Evolutionary conservation across 805 yeast species (phyloP).

Genomic region (Suhomyces sp.): DNA sequence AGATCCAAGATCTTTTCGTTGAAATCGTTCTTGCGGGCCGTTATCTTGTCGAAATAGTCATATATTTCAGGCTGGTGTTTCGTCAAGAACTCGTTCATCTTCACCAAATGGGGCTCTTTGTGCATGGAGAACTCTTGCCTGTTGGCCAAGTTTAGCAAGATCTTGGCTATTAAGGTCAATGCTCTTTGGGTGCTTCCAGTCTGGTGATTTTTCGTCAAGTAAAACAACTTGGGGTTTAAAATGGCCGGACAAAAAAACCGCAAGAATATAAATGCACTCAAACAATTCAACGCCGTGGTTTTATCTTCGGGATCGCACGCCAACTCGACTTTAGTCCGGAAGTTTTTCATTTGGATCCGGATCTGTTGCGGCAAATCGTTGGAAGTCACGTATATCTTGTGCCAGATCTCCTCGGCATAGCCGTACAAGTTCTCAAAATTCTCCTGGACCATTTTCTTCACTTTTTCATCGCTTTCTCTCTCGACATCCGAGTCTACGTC

Average conservation of each 20-base stretch:
- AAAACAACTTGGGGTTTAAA: constrained; percentile 82
- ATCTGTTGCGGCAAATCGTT: constrained; percentile 73
- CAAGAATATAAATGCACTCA: constrained; percentile 80
- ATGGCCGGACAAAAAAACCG: constrained; percentile 81
- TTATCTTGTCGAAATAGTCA: constrained; percentile 70
- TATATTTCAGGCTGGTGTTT: constrained; percentile 54
- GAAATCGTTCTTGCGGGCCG: constrained; percentile 67
- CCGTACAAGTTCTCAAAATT: constrained; percentile 49
- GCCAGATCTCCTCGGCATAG: constrained; percentile 64
- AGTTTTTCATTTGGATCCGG: constrained; percentile 57
- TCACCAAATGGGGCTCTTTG: constrained; percentile 77
- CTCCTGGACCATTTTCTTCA: constrained; percentile 37
- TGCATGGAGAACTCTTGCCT: constrained; percentile 67
- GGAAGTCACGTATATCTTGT: constrained; percentile 57
- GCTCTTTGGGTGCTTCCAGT: constrained; percentile 72
- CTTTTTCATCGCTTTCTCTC: constrained; percentile 29
- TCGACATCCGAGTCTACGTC: constrained; percentile 32
- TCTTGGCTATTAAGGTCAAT: constrained; percentile 76
- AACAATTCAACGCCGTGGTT: constrained; percentile 60
- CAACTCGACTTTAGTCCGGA: constrained; percentile 63
- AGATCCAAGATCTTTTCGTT: constrained; percentile 55
- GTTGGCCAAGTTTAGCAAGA: constrained; percentile 75
- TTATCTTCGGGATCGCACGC: constrained; percentile 56
- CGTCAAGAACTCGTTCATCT: constrained; percentile 66
- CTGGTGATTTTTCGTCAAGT: constrained; percentile 67